Conservation (phyloP, 2,329 filamentous ascomycete species). For the Verticillium nubilum region DNA sequence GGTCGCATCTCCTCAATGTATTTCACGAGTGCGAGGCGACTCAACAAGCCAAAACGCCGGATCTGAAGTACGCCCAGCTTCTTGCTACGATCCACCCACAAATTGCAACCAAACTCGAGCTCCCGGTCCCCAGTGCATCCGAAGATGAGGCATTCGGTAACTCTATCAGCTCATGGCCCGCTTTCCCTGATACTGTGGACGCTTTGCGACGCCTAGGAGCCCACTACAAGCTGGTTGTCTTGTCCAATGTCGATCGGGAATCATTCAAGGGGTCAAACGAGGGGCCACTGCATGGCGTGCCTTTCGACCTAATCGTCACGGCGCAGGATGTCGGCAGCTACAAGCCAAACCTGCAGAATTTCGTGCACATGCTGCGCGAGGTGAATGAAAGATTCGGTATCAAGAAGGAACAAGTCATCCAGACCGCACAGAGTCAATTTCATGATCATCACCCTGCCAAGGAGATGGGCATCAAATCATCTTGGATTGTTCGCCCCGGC, state of each 20-base stretch:
- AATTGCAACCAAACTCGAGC: slow-evolving; percentile 37
- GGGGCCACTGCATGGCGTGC: slow-evolving; percentile 40
- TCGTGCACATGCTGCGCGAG: slow-evolving; percentile 56
- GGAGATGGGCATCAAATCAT: slow-evolving; percentile 48
- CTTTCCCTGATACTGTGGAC: slow-evolving; percentile 54
- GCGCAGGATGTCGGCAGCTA: slow-evolving; percentile 68
- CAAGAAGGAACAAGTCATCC: slow-evolving; percentile 48
- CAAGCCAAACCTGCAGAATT: slow-evolving; percentile 63
- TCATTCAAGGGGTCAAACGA: slow-evolving; percentile 41
- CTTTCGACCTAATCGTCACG: slow-evolving; percentile 59
- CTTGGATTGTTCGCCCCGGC: slow-evolving; percentile 54
- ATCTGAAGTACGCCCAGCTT: slow-evolving; percentile 53
- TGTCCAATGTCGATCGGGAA: slow-evolving; percentile 51
- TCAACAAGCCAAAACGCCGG: slow-evolving; percentile 51
- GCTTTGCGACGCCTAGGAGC: slow-evolving; percentile 44
- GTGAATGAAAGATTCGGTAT: slow-evolving; percentile 51
- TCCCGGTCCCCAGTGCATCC: slow-evolving; percentile 26
- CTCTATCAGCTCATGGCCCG: slow-evolving; percentile 48
- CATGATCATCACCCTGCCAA: slow-evolving; percentile 65
- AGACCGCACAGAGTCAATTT: slow-evolving; percentile 64
- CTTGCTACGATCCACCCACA: slow-evolving; percentile 42
- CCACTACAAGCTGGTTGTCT: slow-evolving; percentile 51
- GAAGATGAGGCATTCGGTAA: slow-evolving; percentile 45
- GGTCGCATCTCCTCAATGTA: slow-evolving; percentile 32
- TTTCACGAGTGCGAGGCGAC: slow-evolving; percentile 37